Conservation (phyloP, 495 filamentous ascomycete species). For the Sabuloglossum arenarium region DNA sequence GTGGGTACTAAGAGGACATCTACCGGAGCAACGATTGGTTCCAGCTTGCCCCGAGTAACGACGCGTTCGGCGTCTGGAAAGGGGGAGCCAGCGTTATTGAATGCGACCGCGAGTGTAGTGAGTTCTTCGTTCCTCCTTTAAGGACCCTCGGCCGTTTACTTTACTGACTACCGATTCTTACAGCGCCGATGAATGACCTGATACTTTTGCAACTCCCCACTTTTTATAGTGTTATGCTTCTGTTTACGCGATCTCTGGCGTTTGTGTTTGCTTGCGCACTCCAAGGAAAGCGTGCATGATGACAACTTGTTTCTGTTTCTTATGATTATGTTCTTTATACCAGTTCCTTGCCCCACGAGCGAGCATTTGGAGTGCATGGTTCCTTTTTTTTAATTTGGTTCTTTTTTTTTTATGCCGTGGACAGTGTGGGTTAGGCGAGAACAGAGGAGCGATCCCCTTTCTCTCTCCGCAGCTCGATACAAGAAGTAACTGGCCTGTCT, state of each 20-base stretch:
- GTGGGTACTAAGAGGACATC: conserved; percentile 4
- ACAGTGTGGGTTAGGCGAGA: too few species aligned
- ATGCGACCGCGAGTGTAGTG: background rate
- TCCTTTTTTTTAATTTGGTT: background rate
- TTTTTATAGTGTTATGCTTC: background rate
- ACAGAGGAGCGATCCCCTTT: too few species aligned
- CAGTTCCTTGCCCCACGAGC: background rate
- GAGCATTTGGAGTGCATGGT: background rate
- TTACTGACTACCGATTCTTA: background rate
- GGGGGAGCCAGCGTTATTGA: background rate
- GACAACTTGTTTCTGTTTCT: too few species aligned
- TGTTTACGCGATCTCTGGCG: too few species aligned
- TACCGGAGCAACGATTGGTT: conserved; percentile 3
- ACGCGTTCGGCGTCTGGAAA: conserved; percentile 1
- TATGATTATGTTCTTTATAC: background rate
- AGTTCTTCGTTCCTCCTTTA: background rate
- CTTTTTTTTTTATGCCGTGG: too few species aligned
- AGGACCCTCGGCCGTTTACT: background rate
- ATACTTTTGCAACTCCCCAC: background rate
- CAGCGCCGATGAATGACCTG: background rate
- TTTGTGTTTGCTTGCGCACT: too few species aligned
- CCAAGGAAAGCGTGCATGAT: too few species aligned
- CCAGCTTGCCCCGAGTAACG: conserved; percentile 1
- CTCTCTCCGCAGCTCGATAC: too few species aligned
- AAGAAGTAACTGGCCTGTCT: too few species aligned